Conservation (phyloP, 2,329 filamentous ascomycete genomes). For the Remersonia thermophila region DNA sequence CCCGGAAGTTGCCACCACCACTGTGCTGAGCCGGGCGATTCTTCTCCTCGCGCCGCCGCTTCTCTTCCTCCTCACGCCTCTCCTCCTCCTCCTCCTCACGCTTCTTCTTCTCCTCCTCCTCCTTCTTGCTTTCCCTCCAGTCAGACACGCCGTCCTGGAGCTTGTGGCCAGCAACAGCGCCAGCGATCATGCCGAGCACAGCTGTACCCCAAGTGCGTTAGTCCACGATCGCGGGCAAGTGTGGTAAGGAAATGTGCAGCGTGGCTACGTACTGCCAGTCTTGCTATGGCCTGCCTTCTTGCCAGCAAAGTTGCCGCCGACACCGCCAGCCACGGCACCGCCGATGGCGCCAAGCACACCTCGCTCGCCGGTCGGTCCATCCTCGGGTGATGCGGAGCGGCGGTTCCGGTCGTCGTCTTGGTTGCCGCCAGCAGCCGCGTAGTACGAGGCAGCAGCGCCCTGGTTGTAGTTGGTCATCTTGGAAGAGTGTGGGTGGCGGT, state of each 20-base stretch:
- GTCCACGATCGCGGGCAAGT: too few species aligned
- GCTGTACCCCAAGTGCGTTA: conserved; percentile 7
- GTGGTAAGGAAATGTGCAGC: too few species aligned
- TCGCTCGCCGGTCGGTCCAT: conserved; percentile 26
- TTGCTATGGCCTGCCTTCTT: conserved; percentile 22
- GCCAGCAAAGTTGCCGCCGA: conserved; percentile 29
- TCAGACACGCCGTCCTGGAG: conserved; percentile 28
- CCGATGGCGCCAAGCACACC: conserved; percentile 29
- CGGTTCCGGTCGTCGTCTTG: conserved; percentile 1
- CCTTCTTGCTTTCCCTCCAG: conserved; percentile 21
- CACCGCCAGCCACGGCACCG: conserved; percentile 28
- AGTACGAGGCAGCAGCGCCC: neutral
- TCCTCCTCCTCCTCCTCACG: conserved; percentile 21
- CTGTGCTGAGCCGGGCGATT: conserved; percentile 4
- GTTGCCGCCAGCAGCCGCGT: neutral
- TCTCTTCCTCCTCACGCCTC: conserved; percentile 22
- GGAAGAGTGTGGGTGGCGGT: conserved; percentile 2
- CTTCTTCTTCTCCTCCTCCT: conserved; percentile 19
- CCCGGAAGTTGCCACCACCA: conserved; percentile 16
- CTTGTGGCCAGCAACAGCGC: conserved; percentile 31
- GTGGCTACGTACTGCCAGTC: conserved; percentile 17
- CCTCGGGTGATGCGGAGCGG: neutral
- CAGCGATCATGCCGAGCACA: conserved; percentile 28
- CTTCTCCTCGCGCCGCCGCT: conserved; percentile 10
- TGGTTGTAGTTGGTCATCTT: conserved; percentile 1